Conservation (phyloP, 257 asterid species). For the Lycium ferocissimum region DNA sequence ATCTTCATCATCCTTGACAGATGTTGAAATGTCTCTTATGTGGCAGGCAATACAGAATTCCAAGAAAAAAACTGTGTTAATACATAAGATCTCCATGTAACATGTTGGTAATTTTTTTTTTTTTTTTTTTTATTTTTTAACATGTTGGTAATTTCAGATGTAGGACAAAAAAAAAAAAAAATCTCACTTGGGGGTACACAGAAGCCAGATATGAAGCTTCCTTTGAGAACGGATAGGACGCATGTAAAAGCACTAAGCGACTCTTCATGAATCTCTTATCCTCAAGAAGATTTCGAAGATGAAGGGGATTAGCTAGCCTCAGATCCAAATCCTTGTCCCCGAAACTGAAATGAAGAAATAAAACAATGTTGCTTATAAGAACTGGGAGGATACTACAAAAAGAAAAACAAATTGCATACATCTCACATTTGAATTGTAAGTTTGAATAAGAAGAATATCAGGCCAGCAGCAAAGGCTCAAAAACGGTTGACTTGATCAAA, state of each 20-base stretch:
- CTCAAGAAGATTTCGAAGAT: constrained; percentile 87
- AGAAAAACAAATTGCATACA: neutral
- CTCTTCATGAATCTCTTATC: constrained; percentile 74
- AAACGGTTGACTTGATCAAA: neutral
- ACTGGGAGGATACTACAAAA: constrained; percentile 27
- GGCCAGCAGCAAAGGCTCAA: neutral
- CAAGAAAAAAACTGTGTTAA: neutral
- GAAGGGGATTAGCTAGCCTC: constrained; percentile 86
- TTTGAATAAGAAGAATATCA: neutral
- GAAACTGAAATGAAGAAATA: constrained; percentile 55
- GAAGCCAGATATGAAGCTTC: constrained; percentile 97
- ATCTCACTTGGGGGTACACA: constrained; percentile 82
- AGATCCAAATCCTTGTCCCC: constrained; percentile 95
- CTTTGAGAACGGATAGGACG: constrained; percentile 89
- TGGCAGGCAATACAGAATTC: neutral
- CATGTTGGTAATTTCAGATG: neutral
- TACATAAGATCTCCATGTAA: neutral
- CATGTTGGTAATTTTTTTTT: too few relatives aligned
- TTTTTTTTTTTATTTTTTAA: too few relatives aligned
- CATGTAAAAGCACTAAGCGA: constrained; percentile 80
- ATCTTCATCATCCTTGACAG: constrained; percentile 28
- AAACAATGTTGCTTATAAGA: constrained; percentile 24
- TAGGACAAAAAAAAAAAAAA: neutral
- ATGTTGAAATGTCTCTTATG: neutral
- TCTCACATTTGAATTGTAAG: neutral